Base-by-base conservation (phyloP, 495 filamentous ascomycete genomes). In the Penicillium chermesinum region DNA sequence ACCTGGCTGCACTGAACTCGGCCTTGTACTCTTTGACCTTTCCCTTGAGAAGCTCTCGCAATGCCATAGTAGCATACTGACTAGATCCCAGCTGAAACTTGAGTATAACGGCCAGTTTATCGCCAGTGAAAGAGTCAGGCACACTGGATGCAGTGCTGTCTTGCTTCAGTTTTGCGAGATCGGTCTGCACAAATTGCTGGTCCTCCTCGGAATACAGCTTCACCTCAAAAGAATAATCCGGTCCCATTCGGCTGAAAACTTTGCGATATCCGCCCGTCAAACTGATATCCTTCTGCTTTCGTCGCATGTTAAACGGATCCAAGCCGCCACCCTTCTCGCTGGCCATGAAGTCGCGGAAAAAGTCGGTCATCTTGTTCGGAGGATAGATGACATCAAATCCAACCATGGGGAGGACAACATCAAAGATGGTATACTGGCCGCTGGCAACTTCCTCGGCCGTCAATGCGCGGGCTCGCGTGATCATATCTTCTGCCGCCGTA, bases 41-140 rank as follows among this genome's bases (percentile, higher is more conserved):
- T 14, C 38, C 85, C 61, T 82, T 86, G 73, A 83, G 85, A 58
- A 98, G 69, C 73, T 98, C 93, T 35, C 93, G 76, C 52, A 98
- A 72, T 7, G 89, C 93, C 77, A 98, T 86, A 2, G 94, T 98
- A 0, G 93, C 93, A 61, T 97, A 98, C 62, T 91, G 88, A 63
- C 89, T 91, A 1, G 82, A 79, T 17, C 83, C 84, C 15, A 98
- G 73, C 62, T 91, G 82, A 65, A 98, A 82, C 63, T 85, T 95
- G 45, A 97, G 60, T 10, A 96, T 75, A 2, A 95, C 83, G 8
- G 89, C 91, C 46, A 96, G 70, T 62, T 88, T 91, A 44, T 70
- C 56, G 7, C 50, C 59, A 30, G 50, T 35, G 7, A 44, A 40
- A 19, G 46, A 17, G 10, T 52, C 48, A 7, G 38, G 33, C 13